Evolutionary conservation across 179 eudicot genomes (phyloP).

Genomic region (Beta lomatogona): DNA sequence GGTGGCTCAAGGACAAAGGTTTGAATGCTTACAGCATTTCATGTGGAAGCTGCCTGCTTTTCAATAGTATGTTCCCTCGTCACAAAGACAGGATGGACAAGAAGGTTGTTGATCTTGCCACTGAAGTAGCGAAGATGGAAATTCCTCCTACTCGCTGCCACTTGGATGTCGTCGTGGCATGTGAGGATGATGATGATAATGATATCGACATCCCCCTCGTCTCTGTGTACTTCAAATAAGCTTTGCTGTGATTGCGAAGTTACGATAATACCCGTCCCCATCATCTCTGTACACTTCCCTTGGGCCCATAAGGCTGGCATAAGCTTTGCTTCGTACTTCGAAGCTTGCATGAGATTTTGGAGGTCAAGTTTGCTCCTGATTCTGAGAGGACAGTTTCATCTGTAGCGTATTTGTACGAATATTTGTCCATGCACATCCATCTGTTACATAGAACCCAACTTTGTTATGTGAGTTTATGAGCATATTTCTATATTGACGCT

Average conservation of each 20-base stretch:
- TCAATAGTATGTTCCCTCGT: constrained; percentile 76
- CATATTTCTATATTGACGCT: background rate
- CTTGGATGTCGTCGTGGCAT: constrained; percentile 80
- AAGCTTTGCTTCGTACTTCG: constrained; percentile 6
- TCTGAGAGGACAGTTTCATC: background rate
- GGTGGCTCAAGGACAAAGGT: constrained; percentile 62
- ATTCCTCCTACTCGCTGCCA: constrained; percentile 72
- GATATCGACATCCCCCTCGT: constrained; percentile 81
- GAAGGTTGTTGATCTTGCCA: constrained; percentile 71
- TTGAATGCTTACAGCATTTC: constrained; percentile 67
- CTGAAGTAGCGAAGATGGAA: constrained; percentile 80
- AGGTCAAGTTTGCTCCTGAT: constrained; percentile 1
- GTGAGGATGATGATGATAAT: constrained; percentile 86
- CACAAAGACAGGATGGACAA: constrained; percentile 83
- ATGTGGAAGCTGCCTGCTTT: constrained; percentile 69
- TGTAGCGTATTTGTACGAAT: background rate
- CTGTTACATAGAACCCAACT: constrained; percentile 5
- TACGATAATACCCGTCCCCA: constrained; percentile 63
- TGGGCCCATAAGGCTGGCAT: background rate
- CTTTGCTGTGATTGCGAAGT: background rate
- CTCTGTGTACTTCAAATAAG: constrained; percentile 50
- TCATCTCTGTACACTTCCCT: constrained; percentile 45
- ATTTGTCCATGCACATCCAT: background rate
- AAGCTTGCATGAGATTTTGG: constrained; percentile 8
- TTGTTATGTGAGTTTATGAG: background rate